Evolutionary conservation across 208 protist species (phyloP).

Genomic region (Porcisia hertigi): DNA sequence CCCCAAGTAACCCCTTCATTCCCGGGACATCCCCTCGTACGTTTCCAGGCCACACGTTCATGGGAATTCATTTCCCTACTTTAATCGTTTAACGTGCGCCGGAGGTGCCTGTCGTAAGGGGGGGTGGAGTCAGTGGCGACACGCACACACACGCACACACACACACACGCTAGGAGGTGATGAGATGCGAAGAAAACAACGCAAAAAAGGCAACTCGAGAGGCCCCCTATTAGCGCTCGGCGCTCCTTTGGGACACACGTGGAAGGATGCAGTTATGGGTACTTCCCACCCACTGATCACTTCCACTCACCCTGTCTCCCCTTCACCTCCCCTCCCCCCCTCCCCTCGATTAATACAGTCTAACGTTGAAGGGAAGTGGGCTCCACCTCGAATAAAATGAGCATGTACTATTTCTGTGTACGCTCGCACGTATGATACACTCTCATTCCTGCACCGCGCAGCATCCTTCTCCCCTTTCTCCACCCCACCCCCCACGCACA

Average conservation of each 20-base stretch:
- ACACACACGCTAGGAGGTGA: neutral
- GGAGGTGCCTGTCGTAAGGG: neutral
- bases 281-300: too few relatives aligned
- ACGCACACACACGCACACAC: neutral
- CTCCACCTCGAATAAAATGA: too few relatives aligned
- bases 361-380: too few relatives aligned
- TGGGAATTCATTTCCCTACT: slow-evolving; percentile 27
- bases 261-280: too few relatives aligned
- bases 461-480: neutral
- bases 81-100: slow-evolving; percentile 12
- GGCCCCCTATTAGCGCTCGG: neutral
- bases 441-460: neutral
- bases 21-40: slow-evolving; percentile 9
- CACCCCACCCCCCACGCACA: too few relatives aligned
- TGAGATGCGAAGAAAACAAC: neutral
- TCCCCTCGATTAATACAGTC: neutral
- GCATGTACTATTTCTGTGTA: neutral
- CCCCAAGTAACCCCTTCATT: neutral
- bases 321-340: neutral
- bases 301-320: neutral
- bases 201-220: neutral
- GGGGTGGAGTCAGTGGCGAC: neutral
- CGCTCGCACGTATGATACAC: neutral
- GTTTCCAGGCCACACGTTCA: slow-evolving; percentile 28
- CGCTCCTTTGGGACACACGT: neutral